Percentiles rank a stretch among this genome's conserved stretches.
Evolutionary conservation across 2,329 filamentous ascomycete genomes (phyloP).

Genomic region (Colletotrichum filicis): DNA sequence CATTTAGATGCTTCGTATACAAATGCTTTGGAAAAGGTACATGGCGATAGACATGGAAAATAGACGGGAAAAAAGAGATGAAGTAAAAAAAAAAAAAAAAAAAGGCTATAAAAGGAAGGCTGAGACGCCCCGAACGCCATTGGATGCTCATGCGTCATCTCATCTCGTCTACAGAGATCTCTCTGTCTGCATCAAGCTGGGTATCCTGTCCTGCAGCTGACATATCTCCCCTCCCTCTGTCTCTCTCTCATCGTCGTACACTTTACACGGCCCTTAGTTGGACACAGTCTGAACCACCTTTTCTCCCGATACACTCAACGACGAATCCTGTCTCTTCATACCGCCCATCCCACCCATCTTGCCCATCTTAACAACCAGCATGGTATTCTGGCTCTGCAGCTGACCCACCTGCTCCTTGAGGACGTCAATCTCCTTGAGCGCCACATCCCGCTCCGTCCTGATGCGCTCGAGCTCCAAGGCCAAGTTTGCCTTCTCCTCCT

Average conservation of each 20-base stretch:
- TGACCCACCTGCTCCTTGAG: constrained; percentile 66
- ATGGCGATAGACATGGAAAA: not conserved
- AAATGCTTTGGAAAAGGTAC: not conserved
- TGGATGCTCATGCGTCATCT: constrained; percentile 11
- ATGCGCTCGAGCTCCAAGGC: constrained; percentile 63
- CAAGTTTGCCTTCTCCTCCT: constrained; percentile 62
- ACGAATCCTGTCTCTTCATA: constrained; percentile 49
- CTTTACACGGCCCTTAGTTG: constrained; percentile 58
- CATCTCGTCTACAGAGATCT: not conserved
- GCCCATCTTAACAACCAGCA: constrained; percentile 64
- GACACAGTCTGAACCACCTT: constrained; percentile 61
- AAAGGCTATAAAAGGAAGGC: constrained; percentile 4
- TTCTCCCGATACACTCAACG: constrained; percentile 25
- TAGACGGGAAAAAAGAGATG: no score
- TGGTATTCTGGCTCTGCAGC: constrained; percentile 69
- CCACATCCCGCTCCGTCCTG: constrained; percentile 62
- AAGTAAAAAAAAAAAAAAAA: not conserved
- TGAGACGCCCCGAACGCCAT: constrained; percentile 28
- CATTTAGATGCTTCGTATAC: constrained; percentile 13
- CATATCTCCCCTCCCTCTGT: not conserved
- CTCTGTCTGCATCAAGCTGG: not conserved
- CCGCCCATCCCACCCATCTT: constrained; percentile 31
- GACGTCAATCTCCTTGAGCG: constrained; percentile 63
- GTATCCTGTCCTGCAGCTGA: constrained; percentile 8
- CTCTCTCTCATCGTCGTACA: not conserved